Evolutionary conservation across 73 alveolate genomes (phyloP).

Genomic region (Effrenium voratum): DNA sequence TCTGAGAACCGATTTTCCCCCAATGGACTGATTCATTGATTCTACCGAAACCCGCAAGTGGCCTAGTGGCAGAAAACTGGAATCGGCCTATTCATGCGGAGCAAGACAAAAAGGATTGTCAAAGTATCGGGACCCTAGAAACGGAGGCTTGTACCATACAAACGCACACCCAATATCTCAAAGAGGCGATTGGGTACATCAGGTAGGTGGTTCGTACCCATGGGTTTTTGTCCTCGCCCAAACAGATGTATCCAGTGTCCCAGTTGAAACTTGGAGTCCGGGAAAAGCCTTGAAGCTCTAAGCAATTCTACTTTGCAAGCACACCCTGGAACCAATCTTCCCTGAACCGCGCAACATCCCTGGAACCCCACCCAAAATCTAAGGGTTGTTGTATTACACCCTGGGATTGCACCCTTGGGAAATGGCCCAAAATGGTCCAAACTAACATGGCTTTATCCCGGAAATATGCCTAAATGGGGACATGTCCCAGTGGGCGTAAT

Average conservation of each 20-base stretch:
- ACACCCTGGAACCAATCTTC: background rate
- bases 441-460: background rate
- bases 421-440: background rate
- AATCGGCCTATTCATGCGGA: background rate
- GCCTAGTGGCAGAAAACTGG: background rate
- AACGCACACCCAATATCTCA: too few relatives aligned
- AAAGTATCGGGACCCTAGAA: background rate
- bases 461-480: background rate
- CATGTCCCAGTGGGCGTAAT: background rate
- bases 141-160: background rate
- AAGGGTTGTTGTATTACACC: too few relatives aligned
- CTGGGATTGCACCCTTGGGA: background rate
- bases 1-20: background rate
- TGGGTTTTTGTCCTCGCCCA: background rate
- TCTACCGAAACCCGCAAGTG: background rate
- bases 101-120: constrained; percentile 21
- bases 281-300: background rate
- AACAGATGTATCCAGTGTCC: background rate
- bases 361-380: too few relatives aligned
- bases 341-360: too few relatives aligned
- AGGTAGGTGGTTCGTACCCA: background rate
- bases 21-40: background rate
- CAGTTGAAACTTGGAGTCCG: background rate
- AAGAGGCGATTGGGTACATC: too few relatives aligned
- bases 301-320: background rate